Evolutionary conservation across 805 yeast species (phyloP).

Genomic region (Candida boidinii): DNA sequence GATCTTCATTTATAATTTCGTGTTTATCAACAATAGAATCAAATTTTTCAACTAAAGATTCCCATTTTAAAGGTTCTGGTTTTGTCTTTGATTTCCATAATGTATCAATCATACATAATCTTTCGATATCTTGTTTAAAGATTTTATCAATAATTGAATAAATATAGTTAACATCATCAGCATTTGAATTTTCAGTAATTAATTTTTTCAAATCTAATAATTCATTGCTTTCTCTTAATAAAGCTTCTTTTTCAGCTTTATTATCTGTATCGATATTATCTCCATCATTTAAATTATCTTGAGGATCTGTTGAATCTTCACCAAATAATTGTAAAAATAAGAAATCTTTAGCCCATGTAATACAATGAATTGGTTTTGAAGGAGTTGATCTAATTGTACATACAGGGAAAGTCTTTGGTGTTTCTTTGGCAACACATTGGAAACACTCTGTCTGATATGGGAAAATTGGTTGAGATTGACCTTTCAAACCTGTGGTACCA

Average conservation of each 20-base stretch:
- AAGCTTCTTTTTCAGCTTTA: slow-evolving; percentile 53
- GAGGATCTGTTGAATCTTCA: slow-evolving; percentile 26
- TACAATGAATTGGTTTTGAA: slow-evolving; percentile 90
- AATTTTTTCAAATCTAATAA: slow-evolving; percentile 38
- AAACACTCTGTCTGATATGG: slow-evolving; percentile 86
- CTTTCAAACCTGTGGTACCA: slow-evolving; percentile 93
- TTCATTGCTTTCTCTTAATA: slow-evolving; percentile 62
- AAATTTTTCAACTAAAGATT: slow-evolving; percentile 1
- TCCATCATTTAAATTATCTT: slow-evolving; percentile 9
- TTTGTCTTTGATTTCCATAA: slow-evolving; percentile 67
- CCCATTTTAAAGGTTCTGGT: slow-evolving; percentile 55
- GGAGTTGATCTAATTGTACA: slow-evolving; percentile 98
- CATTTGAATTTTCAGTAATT: slow-evolving; percentile 13
- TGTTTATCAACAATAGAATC: not conserved
- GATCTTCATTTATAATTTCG: slow-evolving; percentile 24
- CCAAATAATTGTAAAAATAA: slow-evolving; percentile 75
- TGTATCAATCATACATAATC: slow-evolving; percentile 60
- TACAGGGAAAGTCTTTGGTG: slow-evolving; percentile 89
- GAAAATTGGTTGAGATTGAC: slow-evolving; percentile 87
- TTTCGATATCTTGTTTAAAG: slow-evolving; percentile 68
- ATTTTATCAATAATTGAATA: slow-evolving; percentile 46
- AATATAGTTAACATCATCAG: slow-evolving; percentile 22
- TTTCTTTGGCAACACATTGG: slow-evolving; percentile 80
- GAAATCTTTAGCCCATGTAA: slow-evolving; percentile 96
- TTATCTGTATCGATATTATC: slow-evolving; percentile 52